These are phyloP conservation scores for Tylopilus subfusipes DNA, from an alignment of 768 basidiomycete genomes.

Conservation along the genomic window DNA sequence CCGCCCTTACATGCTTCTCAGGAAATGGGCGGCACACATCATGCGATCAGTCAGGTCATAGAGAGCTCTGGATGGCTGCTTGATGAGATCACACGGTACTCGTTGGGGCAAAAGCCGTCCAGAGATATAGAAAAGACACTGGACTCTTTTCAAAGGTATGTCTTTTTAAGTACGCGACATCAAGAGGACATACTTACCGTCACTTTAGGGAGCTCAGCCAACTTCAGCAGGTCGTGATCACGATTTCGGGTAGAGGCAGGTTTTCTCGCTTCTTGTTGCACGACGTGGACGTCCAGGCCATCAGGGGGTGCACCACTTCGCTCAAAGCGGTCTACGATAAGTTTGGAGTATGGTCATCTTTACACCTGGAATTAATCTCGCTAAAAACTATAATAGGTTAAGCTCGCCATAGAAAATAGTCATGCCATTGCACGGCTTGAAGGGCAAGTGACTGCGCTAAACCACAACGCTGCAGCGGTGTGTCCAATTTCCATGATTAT, in stretches of 20 bases:
- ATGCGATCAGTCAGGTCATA: conserved; percentile 11
- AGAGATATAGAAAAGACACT: conserved; percentile 2
- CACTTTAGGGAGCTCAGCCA: conserved; percentile 5
- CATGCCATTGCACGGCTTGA: conserved; percentile 8
- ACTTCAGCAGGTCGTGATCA: conserved; percentile 7
- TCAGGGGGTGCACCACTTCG: conserved; percentile 9
- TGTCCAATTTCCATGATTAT: neutral
- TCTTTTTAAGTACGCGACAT: neutral
- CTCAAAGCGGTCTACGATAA: conserved; percentile 7
- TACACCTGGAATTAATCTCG: neutral
- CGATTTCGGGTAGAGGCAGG: neutral
- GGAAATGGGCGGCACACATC: conserved; percentile 14
- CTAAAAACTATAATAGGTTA: conserved; percentile 7
- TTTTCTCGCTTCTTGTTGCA: conserved; percentile 8
- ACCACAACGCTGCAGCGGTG: neutral
- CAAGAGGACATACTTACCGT: neutral
- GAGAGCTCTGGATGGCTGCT: conserved; percentile 15
- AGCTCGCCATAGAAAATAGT: conserved; percentile 10
- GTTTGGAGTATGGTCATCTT: conserved; percentile 1
- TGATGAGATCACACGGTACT: conserved; percentile 5
- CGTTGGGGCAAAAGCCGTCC: neutral
- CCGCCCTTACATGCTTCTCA: neutral
- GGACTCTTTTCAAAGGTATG: conserved; percentile 6
- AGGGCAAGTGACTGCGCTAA: conserved; percentile 2
- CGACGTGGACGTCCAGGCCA: conserved; percentile 6